Evolutionary conservation across 805 yeast species (phyloP).

Genomic region (Danielia reshetovae): DNA sequence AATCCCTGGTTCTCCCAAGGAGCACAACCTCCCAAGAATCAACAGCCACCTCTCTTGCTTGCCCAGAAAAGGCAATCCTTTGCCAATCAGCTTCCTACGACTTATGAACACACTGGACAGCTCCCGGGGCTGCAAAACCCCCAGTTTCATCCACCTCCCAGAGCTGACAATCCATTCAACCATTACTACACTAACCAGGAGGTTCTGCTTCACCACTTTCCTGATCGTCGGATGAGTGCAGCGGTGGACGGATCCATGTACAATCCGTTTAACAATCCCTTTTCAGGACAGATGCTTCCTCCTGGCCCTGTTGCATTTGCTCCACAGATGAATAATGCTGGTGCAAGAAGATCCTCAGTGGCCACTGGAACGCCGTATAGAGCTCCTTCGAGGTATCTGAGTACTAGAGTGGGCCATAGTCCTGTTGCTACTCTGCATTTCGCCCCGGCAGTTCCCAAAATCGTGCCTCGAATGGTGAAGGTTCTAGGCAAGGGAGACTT

Average conservation of each 20-base stretch:
- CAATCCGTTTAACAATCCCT: constrained; percentile 11
- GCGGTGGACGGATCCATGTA: constrained; percentile 29
- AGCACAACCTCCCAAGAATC: constrained; percentile 12
- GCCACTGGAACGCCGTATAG: constrained; percentile 19
- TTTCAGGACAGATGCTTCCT: constrained; percentile 2
- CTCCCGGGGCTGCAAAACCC: constrained; percentile 18
- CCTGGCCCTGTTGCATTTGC: constrained; percentile 1
- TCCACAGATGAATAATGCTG: constrained; percentile 3
- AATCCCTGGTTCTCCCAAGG: constrained; percentile 41
- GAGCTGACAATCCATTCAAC: constrained; percentile 44
- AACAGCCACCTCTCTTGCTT: constrained; percentile 14
- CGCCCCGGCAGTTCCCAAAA: constrained; percentile 8
- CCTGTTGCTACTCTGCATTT: constrained; percentile 3
- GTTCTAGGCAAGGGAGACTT: constrained; percentile 47
- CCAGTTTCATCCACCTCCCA: constrained; percentile 37
- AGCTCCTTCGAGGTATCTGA: constrained; percentile 13
- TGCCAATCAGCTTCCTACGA: constrained; percentile 46
- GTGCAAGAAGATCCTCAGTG: constrained; percentile 16
- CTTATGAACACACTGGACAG: constrained; percentile 41
- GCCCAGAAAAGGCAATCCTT: constrained; percentile 30
- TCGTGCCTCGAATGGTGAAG: constrained; percentile 47
- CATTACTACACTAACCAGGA: constrained; percentile 40
- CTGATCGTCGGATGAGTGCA: constrained; percentile 36
- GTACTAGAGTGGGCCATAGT: constrained; percentile 9
- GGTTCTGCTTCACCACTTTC: constrained; percentile 21